Evolutionary conservation across 106 monocot species (phyloP), one percentile per base, ranked within the genome.

Genomic region (Dendrobium officinale): DNA sequence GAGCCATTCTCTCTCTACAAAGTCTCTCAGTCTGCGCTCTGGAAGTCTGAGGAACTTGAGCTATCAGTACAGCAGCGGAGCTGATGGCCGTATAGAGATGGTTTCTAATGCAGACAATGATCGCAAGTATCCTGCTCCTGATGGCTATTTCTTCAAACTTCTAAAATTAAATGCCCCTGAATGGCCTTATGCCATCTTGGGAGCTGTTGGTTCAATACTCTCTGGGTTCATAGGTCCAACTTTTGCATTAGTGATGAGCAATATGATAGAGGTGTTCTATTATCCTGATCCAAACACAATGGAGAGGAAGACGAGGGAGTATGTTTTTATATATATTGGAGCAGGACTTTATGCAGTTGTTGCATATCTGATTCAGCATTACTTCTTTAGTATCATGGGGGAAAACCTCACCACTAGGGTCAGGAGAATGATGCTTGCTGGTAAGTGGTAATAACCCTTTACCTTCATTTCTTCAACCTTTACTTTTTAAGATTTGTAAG

Each of bases 311-410:
- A 93, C 92, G 13, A 95, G 85, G 82, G 89, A 95, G 82, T 99
- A 88, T 79, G 98, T 99, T 37, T 99, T 99, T 75, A 88, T 99
- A 41, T 99, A 99, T 51, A 95, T 99, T 42, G 98, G 95, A 15
- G 88, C 98, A 26, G 98, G 98, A 44, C 86, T 99, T 58, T 99
- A 99, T 87, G 98, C 98, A 13, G 98, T 99, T 45, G 88, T 91
- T 49, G 98, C 95, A 70, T 99, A 99, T 85, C 79, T 99, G 10
- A 82, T 99, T 67, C 98, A 99, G 81, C 98, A 99, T 85, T 99
- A 99, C 74, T 99, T 99, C 84, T 99, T 99, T 80, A 99, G 95
- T 73, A 99, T 99, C 59, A 95, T 95, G 95, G 98, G 98, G 24
- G 98, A 99, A 79, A 99, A 99, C 79, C 92, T 99, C 67, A 99